Conservation (phyloP, 2,329 filamentous ascomycete genomes). For the Passalora sequoiae region DNA sequence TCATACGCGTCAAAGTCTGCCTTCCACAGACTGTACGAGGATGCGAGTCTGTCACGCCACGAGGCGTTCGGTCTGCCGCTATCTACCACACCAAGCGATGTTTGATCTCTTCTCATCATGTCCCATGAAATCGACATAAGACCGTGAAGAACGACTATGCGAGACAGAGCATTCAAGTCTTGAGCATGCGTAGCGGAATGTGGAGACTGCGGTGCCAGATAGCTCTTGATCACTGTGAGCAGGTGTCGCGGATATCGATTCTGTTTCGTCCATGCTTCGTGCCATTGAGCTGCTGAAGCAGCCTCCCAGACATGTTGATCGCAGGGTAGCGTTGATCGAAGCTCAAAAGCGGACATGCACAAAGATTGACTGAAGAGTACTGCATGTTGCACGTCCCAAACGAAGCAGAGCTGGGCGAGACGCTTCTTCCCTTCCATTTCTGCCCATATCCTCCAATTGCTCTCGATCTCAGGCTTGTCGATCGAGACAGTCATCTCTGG, state of each 20-base stretch:
- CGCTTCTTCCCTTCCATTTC: slow-evolving; percentile 56
- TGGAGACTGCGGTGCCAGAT: slow-evolving; percentile 39
- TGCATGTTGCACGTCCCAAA: slow-evolving; percentile 63
- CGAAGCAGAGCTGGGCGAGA: slow-evolving; percentile 57
- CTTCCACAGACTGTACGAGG: slow-evolving; percentile 56
- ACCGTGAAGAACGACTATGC: slow-evolving; percentile 54
- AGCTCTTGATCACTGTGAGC: slow-evolving; percentile 53
- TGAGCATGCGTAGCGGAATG: slow-evolving; percentile 4
- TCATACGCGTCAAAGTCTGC: slow-evolving; percentile 53
- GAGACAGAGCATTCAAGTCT: slow-evolving; percentile 48
- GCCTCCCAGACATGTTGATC: slow-evolving; percentile 55
- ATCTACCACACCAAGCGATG: slow-evolving; percentile 44
- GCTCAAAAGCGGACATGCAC: slow-evolving; percentile 61
- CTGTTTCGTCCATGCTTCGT: slow-evolving; percentile 6
- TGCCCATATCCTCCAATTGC: slow-evolving; percentile 51
- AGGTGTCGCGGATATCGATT: slow-evolving; percentile 34
- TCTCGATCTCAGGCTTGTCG: slow-evolving; percentile 39
- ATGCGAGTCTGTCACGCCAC: slow-evolving; percentile 50
- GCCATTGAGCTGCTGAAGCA: slow-evolving; percentile 49
- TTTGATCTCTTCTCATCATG: slow-evolving; percentile 58
- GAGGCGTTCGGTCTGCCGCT: slow-evolving; percentile 2
- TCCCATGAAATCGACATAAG: slow-evolving; percentile 61
- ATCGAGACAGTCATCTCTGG: slow-evolving; percentile 33
- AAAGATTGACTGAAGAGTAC: slow-evolving; percentile 62
- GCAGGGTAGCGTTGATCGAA: slow-evolving; percentile 54